Evolutionary conservation across 257 asterid genomes (phyloP).

Genomic region (Solanum appendiculatum): DNA sequence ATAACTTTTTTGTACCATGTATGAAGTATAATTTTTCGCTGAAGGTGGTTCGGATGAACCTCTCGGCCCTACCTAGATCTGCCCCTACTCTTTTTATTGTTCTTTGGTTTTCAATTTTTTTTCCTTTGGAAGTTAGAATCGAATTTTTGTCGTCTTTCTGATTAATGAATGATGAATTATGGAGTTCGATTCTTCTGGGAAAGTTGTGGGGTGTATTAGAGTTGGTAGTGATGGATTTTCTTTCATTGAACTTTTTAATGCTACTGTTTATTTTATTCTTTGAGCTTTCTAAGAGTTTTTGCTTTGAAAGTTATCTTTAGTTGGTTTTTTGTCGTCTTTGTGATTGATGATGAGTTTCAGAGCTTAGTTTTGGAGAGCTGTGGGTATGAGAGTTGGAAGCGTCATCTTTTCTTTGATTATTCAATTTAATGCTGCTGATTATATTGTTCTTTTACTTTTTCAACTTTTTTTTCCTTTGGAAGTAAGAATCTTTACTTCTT

Average conservation of each 20-base stretch:
- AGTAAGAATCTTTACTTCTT: not conserved
- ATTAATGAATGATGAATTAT: not conserved
- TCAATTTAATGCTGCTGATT: not conserved
- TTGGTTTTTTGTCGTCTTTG: not conserved
- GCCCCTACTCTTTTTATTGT: not conserved
- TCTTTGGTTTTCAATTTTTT: not conserved
- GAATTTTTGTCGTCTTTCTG: not conserved
- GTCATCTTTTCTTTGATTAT: no score
- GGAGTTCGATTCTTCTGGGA: conserved; percentile 37
- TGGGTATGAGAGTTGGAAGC: conserved; percentile 61
- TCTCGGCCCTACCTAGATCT: no score
- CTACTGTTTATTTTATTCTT: not conserved
- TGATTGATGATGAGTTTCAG: not conserved
- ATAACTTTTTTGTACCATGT: no score
- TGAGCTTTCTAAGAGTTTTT: not conserved
- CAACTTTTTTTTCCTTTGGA: not conserved
- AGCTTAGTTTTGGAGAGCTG: conserved; percentile 33
- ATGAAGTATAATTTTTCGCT: no score
- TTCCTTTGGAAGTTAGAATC: not conserved
- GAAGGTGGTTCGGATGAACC: no score
- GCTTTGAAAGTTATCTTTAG: not conserved
- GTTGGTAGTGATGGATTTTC: conserved; percentile 23
- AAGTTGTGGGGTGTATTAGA: conserved; percentile 28
- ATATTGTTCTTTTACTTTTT: not conserved
- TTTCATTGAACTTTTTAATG: not conserved